phyloP scores from a whole-genome alignment of 176 grass and related monocot species.

The Chloris gayana region DNA sequence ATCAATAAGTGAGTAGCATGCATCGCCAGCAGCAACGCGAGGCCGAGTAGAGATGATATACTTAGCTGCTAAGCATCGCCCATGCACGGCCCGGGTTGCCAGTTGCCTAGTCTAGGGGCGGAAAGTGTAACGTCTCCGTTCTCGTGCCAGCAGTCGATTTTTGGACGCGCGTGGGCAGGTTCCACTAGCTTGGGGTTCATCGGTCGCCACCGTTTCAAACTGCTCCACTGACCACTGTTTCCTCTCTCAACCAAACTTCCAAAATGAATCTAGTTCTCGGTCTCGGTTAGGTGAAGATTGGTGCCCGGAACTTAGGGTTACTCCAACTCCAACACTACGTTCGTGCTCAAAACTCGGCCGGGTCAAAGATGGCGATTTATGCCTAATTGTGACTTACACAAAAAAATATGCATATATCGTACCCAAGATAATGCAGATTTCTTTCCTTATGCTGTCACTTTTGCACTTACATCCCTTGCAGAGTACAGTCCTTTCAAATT shows the following conservation, averaged over 20 bases:
- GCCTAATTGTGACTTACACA: no score
- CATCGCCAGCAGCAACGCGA: no score
- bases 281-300: not conserved
- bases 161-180: not conserved
- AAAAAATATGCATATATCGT: not conserved
- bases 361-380: not conserved
- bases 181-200: not conserved
- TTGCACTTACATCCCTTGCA: no score
- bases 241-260: not conserved
- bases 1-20: no score
- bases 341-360: not conserved
- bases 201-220: constrained; percentile 13
- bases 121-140: not conserved
- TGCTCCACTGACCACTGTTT: constrained; percentile 19
- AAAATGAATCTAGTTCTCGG: not conserved
- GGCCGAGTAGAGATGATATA: not conserved
- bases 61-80: not conserved
- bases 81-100: not conserved
- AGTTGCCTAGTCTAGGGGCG: not conserved
- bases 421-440: not conserved
- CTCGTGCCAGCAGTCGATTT: not conserved
- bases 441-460: not conserved
- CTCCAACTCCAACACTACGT: not conserved
- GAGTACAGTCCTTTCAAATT: no score
- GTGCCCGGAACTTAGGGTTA: not conserved